Conservation (phyloP, 371 early-diverging fungal species). For the Mucor indicus region DNA sequence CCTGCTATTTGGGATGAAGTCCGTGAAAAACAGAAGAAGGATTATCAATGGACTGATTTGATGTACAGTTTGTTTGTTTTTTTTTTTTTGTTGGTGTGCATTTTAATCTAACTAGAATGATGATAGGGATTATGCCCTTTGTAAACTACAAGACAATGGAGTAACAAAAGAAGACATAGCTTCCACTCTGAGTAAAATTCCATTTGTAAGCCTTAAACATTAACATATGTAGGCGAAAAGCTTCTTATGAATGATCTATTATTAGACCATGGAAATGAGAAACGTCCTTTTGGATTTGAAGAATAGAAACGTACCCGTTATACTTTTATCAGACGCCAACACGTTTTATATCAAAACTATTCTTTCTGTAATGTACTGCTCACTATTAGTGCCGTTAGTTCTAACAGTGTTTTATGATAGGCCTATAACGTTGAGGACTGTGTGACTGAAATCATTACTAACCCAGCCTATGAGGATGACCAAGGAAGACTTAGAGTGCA, state of each 20-base stretch:
- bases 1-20: slow-evolving; percentile 31
- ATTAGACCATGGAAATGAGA: slow-evolving; percentile 55
- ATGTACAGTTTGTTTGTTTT: slow-evolving; percentile 36
- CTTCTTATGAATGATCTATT: background rate
- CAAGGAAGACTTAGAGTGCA: slow-evolving; percentile 52
- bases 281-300: slow-evolving; percentile 46
- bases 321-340: slow-evolving; percentile 76
- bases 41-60: slow-evolving; percentile 71
- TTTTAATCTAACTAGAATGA: background rate
- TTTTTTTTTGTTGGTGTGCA: background rate
- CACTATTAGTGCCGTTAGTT: background rate
- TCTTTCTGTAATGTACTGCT: slow-evolving; percentile 42
- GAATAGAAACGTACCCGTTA: slow-evolving; percentile 49
- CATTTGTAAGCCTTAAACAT: slow-evolving; percentile 55
- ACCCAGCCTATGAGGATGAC: slow-evolving; percentile 60
- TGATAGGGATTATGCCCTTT: slow-evolving; percentile 45
- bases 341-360: slow-evolving; percentile 69
- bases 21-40: slow-evolving; percentile 10
- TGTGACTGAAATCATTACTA: slow-evolving; percentile 67
- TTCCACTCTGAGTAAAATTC: slow-evolving; percentile 43
- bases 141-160: slow-evolving; percentile 56
- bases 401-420: slow-evolving; percentile 21
- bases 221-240: background rate
- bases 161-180: slow-evolving; percentile 48
- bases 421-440: slow-evolving; percentile 51